Evolutionary conservation across 1,139 yeast species (phyloP).

Genomic region (Suhomyces bokatorum): DNA sequence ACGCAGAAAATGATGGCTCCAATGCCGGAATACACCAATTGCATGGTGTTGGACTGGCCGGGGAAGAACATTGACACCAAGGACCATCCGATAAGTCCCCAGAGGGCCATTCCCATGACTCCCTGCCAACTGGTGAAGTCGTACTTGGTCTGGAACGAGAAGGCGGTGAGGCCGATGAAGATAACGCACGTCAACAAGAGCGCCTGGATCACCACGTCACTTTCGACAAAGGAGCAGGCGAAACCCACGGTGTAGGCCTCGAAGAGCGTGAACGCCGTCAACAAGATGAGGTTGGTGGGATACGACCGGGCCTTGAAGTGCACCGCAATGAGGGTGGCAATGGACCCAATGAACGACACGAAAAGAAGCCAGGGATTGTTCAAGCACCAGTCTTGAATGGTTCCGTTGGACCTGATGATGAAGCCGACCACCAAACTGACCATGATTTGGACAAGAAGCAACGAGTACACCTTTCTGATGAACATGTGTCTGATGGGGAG

Average conservation of each 20-base stretch:
- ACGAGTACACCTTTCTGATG: slow-evolving; percentile 74
- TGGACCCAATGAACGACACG: slow-evolving; percentile 56
- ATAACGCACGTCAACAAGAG: slow-evolving; percentile 66
- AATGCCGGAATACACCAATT: slow-evolving; percentile 64
- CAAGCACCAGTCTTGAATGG: slow-evolving; percentile 58
- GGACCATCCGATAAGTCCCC: slow-evolving; percentile 74
- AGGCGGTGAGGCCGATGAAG: slow-evolving; percentile 71
- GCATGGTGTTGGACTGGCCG: slow-evolving; percentile 48
- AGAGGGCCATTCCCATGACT: slow-evolving; percentile 57
- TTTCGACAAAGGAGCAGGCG: slow-evolving; percentile 62
- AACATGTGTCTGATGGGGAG: slow-evolving; percentile 74
- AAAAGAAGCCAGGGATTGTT: slow-evolving; percentile 61
- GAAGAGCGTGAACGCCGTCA: slow-evolving; percentile 67
- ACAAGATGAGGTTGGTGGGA: slow-evolving; percentile 58
- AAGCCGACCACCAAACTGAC: slow-evolving; percentile 63
- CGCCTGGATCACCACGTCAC: slow-evolving; percentile 69
- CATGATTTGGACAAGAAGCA: slow-evolving; percentile 64
- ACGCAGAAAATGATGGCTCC: slow-evolving; percentile 77
- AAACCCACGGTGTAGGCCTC: slow-evolving; percentile 78
- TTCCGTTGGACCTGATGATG: slow-evolving; percentile 48
- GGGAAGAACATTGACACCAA: slow-evolving; percentile 71
- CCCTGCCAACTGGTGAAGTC: slow-evolving; percentile 79
- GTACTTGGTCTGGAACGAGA: slow-evolving; percentile 81
- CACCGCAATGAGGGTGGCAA: slow-evolving; percentile 64
- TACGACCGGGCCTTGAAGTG: slow-evolving; percentile 61